Evolutionary conservation across 2,329 filamentous ascomycete genomes (phyloP).

Genomic region (Coniochaeta sp.): DNA sequence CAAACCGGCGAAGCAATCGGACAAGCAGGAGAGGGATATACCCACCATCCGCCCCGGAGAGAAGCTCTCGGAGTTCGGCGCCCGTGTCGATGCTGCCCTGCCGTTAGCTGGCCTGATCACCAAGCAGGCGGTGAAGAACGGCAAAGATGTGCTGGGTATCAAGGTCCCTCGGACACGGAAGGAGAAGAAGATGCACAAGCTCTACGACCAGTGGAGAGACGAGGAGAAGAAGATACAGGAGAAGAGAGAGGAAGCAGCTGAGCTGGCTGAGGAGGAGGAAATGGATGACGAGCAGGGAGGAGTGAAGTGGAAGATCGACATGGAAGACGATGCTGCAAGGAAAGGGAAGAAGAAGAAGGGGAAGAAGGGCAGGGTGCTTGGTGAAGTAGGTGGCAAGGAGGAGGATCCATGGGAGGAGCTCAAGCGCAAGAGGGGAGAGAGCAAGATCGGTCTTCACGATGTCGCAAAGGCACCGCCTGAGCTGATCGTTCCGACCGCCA

Average conservation of each 20-base stretch:
- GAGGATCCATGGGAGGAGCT: constrained; percentile 71
- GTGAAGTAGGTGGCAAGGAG: constrained; percentile 41
- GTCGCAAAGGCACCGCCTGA: constrained; percentile 71
- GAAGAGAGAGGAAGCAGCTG: constrained; percentile 57
- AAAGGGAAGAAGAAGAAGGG: constrained; percentile 38
- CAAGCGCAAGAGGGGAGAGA: constrained; percentile 57
- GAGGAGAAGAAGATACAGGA: constrained; percentile 58
- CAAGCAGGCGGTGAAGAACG: constrained; percentile 51
- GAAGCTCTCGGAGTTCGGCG: constrained; percentile 70
- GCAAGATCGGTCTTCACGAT: constrained; percentile 43
- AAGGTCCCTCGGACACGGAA: constrained; percentile 71
- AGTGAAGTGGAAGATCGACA: constrained; percentile 39
- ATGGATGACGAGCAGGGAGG: constrained; percentile 48
- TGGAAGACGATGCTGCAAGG: constrained; percentile 31
- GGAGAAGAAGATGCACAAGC: constrained; percentile 74
- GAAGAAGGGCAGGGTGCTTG: constrained; percentile 28
- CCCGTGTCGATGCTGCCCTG: constrained; percentile 76
- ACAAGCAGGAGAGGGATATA: constrained; percentile 15
- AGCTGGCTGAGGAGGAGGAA: constrained; percentile 56
- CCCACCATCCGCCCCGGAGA: constrained; percentile 80
- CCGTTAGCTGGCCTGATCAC: constrained; percentile 66
- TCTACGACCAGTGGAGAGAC: constrained; percentile 71
- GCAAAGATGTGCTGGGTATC: constrained; percentile 56
- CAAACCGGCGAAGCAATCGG: neutral
- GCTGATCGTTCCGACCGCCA: constrained; percentile 54